These are phyloP conservation scores for Vicia villosa DNA, from an alignment of 306 rosid species.

Conservation along the genomic window DNA sequence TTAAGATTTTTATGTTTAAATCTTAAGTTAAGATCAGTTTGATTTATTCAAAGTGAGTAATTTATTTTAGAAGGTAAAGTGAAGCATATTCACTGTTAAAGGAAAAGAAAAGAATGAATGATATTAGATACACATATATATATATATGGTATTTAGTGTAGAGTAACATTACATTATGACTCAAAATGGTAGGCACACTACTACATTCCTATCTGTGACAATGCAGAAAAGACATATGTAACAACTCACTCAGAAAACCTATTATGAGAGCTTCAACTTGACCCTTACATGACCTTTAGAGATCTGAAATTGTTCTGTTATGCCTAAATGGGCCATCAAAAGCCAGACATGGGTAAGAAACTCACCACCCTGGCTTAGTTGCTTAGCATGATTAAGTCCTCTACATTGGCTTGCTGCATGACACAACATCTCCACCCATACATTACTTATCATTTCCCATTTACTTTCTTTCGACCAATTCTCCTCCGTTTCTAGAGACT, in stretches of 20 bases:
- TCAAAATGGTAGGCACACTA: background rate
- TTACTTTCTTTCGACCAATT: conserved; percentile 19
- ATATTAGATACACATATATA: too few species aligned
- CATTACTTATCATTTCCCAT: conserved; percentile 22
- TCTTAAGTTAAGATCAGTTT: too few species aligned
- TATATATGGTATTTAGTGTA: too few species aligned
- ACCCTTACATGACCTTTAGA: conserved; percentile 37
- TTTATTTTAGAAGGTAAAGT: too few species aligned
- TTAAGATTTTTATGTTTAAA: too few species aligned
- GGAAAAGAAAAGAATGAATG: too few species aligned
- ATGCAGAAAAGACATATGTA: background rate
- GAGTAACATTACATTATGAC: background rate
- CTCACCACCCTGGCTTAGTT: conserved; percentile 10
- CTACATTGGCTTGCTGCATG: conserved; percentile 26
- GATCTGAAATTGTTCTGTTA: conserved; percentile 44
- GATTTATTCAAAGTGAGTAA: too few species aligned
- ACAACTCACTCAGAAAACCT: background rate
- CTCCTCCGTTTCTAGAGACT: background rate
- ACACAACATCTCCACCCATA: conserved; percentile 28
- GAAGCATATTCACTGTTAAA: too few species aligned
- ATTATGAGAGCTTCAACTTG: conserved; percentile 18
- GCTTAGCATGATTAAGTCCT: conserved; percentile 15
- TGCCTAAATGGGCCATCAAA: conserved; percentile 45
- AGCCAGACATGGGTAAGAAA: conserved; percentile 45
- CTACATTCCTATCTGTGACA: background rate